Conservation (phyloP, 768 basidiomycete species). For the Boletus rufocinnamomeus region DNA sequence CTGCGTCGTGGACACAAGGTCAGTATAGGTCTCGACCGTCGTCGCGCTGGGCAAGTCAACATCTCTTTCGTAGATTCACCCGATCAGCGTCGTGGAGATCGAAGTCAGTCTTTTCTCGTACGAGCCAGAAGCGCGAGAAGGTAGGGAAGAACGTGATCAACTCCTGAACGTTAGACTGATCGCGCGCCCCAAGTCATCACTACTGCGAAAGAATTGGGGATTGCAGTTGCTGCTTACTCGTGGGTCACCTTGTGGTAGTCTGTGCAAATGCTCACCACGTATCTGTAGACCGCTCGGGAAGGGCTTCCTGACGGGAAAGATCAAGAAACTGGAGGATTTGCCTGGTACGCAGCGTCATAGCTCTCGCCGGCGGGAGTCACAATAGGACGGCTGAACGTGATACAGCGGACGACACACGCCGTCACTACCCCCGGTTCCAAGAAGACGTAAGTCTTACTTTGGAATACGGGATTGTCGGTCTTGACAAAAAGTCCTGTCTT, state of each 20-base stretch:
- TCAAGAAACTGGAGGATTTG: conserved; percentile 42
- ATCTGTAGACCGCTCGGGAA: conserved; percentile 48
- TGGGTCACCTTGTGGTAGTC: conserved; percentile 24
- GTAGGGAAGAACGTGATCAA: conserved; percentile 17
- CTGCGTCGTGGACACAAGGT: conserved; percentile 41
- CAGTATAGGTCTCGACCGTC: background rate
- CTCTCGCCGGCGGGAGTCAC: background rate
- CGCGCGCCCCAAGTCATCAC: conserved; percentile 44
- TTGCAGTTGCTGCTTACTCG: conserved; percentile 63
- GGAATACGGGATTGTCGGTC: background rate
- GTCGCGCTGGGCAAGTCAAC: background rate
- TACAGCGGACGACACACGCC: conserved; percentile 42
- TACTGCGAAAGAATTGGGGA: conserved; percentile 53
- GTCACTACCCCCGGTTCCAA: conserved; percentile 42
- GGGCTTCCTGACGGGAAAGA: conserved; percentile 50
- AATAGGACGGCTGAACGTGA: conserved; percentile 9
- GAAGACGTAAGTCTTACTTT: conserved; percentile 36
- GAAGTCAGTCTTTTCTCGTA: conserved; percentile 65
- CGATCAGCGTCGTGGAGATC: conserved; percentile 63
- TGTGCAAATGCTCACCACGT: background rate
- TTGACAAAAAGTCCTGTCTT: background rate
- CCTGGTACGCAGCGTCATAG: conserved; percentile 21
- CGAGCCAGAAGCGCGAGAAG: conserved; percentile 50
- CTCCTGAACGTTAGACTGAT: conserved; percentile 1
- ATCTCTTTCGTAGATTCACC: conserved; percentile 43